Conservation (phyloP, 2,329 filamentous ascomycete genomes). For the Aspergillus vadensis region DNA sequence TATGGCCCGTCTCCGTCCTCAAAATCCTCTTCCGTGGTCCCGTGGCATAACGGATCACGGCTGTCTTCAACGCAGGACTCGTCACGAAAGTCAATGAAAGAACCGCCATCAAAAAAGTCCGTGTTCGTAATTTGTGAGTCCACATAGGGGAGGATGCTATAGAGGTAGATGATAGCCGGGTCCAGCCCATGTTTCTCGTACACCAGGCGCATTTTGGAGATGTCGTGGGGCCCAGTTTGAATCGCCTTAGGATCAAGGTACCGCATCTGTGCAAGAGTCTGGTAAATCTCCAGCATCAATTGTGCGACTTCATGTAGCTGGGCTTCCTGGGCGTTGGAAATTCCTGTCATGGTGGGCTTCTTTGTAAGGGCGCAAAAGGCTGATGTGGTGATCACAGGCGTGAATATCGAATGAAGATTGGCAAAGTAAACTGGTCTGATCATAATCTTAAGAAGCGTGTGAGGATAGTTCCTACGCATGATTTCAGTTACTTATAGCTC, state of each 20-base stretch:
- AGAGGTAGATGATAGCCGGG: slow-evolving; percentile 13
- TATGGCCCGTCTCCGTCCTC: slow-evolving; percentile 25
- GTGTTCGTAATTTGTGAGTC: neutral
- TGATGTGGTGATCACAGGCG: too few relatives aligned
- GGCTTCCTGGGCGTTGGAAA: neutral
- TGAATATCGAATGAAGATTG: neutral
- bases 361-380: neutral
- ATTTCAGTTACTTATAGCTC: too few relatives aligned
- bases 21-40: neutral
- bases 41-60: slow-evolving; percentile 9
- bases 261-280: slow-evolving; percentile 30
- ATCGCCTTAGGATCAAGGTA: slow-evolving; percentile 22
- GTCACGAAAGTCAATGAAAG: slow-evolving; percentile 7
- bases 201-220: slow-evolving; percentile 18
- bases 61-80: neutral
- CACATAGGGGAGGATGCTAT: slow-evolving; percentile 24
- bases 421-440: neutral
- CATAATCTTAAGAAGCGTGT: neutral
- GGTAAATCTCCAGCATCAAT: slow-evolving; percentile 32
- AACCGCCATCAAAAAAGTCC: slow-evolving; percentile 8
- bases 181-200: slow-evolving; percentile 5
- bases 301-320: slow-evolving; percentile 31
- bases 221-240: slow-evolving; percentile 10
- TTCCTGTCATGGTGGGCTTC: neutral
- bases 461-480: neutral